A percentile compares a stretch with the other conserved stretches of the same genome.
These are phyloP conservation scores for Hymenoscyphus salicellus DNA, from an alignment of 2,329 filamentous ascomycete genomes.

Conservation along the genomic window DNA sequence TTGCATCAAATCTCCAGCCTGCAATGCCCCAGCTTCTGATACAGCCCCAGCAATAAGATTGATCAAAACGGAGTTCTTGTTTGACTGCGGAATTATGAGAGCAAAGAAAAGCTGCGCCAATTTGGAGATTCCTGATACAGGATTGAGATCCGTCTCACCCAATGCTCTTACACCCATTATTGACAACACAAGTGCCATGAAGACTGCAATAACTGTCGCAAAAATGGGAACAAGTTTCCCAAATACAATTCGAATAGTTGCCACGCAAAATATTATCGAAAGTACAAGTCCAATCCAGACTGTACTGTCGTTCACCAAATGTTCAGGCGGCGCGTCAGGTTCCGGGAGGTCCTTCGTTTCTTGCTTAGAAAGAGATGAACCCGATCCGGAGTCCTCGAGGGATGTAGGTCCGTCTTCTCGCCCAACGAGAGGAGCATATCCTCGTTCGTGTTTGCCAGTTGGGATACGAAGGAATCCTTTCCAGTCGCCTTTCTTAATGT, in stretches of 20 bases:
- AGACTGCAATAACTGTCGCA: constrained; percentile 72
- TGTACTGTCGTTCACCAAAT: constrained; percentile 70
- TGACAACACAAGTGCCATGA: constrained; percentile 78
- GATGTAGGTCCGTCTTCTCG: constrained; percentile 23
- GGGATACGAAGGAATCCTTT: constrained; percentile 27
- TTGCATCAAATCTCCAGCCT: constrained; percentile 95
- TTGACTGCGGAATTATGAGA: constrained; percentile 74
- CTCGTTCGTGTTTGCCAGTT: constrained; percentile 20
- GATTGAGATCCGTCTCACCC: constrained; percentile 88
- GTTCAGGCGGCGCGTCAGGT: constrained; percentile 78
- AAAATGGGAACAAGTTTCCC: constrained; percentile 75
- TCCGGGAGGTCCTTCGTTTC: constrained; percentile 37
- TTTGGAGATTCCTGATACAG: constrained; percentile 94
- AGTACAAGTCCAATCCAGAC: constrained; percentile 72
- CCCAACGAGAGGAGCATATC: constrained; percentile 30
- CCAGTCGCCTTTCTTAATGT: constrained; percentile 33
- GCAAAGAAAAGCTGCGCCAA: constrained; percentile 95
- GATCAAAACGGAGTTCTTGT: constrained; percentile 85
- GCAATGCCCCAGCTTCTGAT: constrained; percentile 78
- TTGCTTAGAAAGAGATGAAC: constrained; percentile 10
- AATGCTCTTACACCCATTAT: constrained; percentile 70
- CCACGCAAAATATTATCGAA: constrained; percentile 76
- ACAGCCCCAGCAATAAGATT: constrained; percentile 93
- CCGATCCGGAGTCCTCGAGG: constrained; percentile 12
- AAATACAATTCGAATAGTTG: constrained; percentile 80